Conservation (phyloP, 176 grass and related monocot species). For the Guadua angustifolia region DNA sequence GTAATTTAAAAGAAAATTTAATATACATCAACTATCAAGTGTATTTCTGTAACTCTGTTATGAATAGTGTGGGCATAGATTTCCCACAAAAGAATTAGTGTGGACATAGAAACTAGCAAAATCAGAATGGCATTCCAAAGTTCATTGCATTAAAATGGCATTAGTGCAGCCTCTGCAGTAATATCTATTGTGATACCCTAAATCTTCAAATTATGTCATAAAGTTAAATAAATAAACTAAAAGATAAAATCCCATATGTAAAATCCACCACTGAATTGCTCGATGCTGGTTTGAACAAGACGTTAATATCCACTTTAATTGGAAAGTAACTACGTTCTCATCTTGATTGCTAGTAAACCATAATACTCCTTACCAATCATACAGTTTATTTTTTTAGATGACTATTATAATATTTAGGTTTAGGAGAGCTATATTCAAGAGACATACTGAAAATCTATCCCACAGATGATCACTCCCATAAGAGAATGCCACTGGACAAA, state of each 20-base stretch:
- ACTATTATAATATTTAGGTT: constrained; percentile 6
- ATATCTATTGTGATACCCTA: neutral
- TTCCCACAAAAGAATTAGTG: neutral
- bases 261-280: constrained; percentile 8
- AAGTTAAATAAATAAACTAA: neutral
- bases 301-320: neutral
- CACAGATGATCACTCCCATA: constrained; percentile 88
- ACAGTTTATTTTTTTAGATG: neutral
- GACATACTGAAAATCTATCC: constrained; percentile 88
- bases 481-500: constrained; percentile 86
- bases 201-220: neutral
- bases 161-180: neutral
- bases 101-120: neutral
- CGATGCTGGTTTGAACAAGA: constrained; percentile 18
- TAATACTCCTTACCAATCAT: neutral
- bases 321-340: neutral
- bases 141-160: neutral
- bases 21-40: constrained; percentile 15
- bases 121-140: neutral
- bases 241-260: neutral
- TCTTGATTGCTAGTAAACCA: constrained; percentile 31
- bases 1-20: constrained; percentile 25
- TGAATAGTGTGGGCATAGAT: neutral
- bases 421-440: constrained; percentile 27
- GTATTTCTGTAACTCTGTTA: constrained; percentile 5